Conservation (phyloP, 2,329 filamentous ascomycete genomes). For the Ophiostoma quercus region DNA sequence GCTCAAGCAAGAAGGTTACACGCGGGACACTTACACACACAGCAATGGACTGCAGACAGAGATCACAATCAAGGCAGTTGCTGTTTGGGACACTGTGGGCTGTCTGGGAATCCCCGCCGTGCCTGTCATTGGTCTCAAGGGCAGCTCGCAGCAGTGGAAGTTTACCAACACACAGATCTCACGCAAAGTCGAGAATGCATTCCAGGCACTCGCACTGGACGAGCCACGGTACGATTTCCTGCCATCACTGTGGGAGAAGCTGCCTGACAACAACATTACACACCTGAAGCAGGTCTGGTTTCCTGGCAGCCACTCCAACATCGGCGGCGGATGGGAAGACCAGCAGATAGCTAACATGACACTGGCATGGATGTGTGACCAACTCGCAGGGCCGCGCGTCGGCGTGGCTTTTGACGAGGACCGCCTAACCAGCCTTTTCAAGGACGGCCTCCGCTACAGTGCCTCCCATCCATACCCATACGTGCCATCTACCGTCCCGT, state of each 20-base stretch:
- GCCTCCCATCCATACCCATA: slow-evolving; percentile 35
- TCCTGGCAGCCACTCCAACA: slow-evolving; percentile 57
- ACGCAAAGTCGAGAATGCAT: slow-evolving; percentile 42
- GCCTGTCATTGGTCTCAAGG: slow-evolving; percentile 37
- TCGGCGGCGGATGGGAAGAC: slow-evolving; percentile 54
- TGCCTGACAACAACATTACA: slow-evolving; percentile 31
- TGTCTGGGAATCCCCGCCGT: slow-evolving; percentile 41
- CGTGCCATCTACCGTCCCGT: slow-evolving; percentile 23
- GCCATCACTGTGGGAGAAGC: slow-evolving; percentile 41
- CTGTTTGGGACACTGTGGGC: slow-evolving; percentile 49
- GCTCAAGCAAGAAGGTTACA: slow-evolving; percentile 35
- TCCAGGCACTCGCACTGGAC: slow-evolving; percentile 48
- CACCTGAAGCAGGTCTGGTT: slow-evolving; percentile 47
- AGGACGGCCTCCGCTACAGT: slow-evolving; percentile 32
- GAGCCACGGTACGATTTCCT: slow-evolving; percentile 42
- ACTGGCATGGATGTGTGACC: slow-evolving; percentile 37
- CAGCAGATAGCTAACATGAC: slow-evolving; percentile 35
- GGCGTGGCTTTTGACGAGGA: slow-evolving; percentile 34
- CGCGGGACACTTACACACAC: slow-evolving; percentile 33
- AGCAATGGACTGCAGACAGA: slow-evolving; percentile 32
- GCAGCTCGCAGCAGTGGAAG: slow-evolving; percentile 34
- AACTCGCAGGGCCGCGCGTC: slow-evolving; percentile 31
- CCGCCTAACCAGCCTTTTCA: slow-evolving; percentile 30
- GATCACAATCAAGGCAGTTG: slow-evolving; percentile 43
- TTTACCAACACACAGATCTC: slow-evolving; percentile 44